Evolutionary conservation across 805 yeast species (phyloP), one percentile per base, ranked within the genome.

Genomic region (Ogataea philodendri): DNA sequence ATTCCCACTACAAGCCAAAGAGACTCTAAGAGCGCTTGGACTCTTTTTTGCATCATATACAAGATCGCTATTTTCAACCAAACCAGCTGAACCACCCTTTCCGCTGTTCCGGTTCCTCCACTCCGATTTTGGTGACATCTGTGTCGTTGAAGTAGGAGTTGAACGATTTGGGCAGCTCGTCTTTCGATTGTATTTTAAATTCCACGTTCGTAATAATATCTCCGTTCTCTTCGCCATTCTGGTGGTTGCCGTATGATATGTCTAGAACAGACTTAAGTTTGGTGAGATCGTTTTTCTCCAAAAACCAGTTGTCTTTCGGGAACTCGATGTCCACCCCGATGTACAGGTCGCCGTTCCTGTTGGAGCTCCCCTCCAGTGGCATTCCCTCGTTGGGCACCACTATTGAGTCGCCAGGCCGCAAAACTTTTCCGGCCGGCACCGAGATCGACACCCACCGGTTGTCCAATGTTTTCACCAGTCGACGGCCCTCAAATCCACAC

Each of bases 301-400:
- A 59, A 51, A 81, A 80, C 96, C 96, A 88, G 51, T 80, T 74
- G 58, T 87, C 94, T 22, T 70, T 69, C 2, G 96, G 97, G 57
- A 89, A 88, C 48, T 79, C 86, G 34, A 89, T 76, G 14, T 74
- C 75, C n/a, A 85, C 59, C 34, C 69, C 74, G 11, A 88, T 66
- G 51, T 77, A 87, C 45, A 88, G 62, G 56, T 84, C 84, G 16
- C 96, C 96, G 63, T 63, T 34, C 48, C 51, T 36, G 34, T 45
- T 42, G 47, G 52, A 9, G 41, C 54, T 26, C 42, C 52, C 60
- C 39, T 22, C 49, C 46, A 73, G 51, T 1, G 96, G 96, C 94
- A 90, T 86, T 5, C 97, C 97, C 57, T 87, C 95, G 26, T 73
- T 72, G 24, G 69, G 59, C 9, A 89, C 64, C 41, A 77, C 69